Conservation (phyloP, 306 rosid genomes). For the Adenanthera pavonina region DNA sequence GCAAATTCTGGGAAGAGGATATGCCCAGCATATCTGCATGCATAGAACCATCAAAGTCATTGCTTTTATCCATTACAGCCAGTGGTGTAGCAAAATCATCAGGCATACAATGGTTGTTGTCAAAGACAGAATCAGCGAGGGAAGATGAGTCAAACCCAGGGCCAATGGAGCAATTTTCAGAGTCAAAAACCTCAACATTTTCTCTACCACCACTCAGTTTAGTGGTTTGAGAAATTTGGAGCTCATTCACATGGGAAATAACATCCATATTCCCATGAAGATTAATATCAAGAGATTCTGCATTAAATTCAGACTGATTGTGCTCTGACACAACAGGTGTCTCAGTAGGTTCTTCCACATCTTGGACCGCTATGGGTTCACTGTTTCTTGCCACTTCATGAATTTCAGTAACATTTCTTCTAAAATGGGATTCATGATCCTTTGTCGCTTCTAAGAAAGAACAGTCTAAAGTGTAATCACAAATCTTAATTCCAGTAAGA, state of each 20-base stretch:
- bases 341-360: conserved; percentile 52
- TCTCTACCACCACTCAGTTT: conserved; percentile 54
- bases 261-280: conserved; percentile 37
- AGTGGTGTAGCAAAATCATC: conserved; percentile 41
- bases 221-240: conserved; percentile 45
- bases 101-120: conserved; percentile 40
- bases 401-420: conserved; percentile 49
- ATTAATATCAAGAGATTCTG: conserved; percentile 52
- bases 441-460: conserved; percentile 53
- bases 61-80: conserved; percentile 47
- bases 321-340: conserved; percentile 43
- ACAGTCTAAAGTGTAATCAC: conserved; percentile 49
- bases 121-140: conserved; percentile 44
- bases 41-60: conserved; percentile 53
- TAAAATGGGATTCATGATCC: conserved; percentile 53
- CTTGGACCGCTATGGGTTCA: conserved; percentile 47
- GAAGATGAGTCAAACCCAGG: conserved; percentile 52
- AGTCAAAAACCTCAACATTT: conserved; percentile 49
- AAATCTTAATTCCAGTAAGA: conserved; percentile 60
- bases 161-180: conserved; percentile 45
- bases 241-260: conserved; percentile 40
- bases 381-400: conserved; percentile 43
- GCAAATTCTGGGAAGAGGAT: conserved; percentile 52
- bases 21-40: conserved; percentile 48
- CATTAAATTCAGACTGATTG: conserved; percentile 49